Base-by-base conservation (phyloP, 2,329 filamentous ascomycete species). In the Alternaria metachromatica region DNA sequence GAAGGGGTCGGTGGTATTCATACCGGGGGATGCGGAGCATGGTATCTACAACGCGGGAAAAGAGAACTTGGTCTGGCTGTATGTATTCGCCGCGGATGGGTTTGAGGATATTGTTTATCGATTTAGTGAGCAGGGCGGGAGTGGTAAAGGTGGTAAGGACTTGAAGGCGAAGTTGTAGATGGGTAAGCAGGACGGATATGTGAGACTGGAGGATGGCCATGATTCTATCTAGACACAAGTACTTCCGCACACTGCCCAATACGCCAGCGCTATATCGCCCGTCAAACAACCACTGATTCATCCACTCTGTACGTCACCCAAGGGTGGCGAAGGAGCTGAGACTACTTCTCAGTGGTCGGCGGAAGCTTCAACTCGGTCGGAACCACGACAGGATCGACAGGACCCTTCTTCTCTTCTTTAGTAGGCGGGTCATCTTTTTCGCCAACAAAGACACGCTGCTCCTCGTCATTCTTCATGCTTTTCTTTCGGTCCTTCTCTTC, bases 11-110 rank as follows among this genome's bases (percentile, higher is more conserved):
- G 75, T 78, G 8, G 73, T 83, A 2, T 84, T 78, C 62, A 81
- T 84, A 33, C 82, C 82, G 0, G 79, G 80, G 0, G 71, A 83
- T 74, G 79, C 81, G 3, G 79, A 83, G 68, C 82, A 84, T 72
- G 80, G 78, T 3, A 75, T 83, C 55, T 64, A 68, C 63, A 70
- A 68, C 53, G 43, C 33, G 3, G 65, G 64, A 6, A 68, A 68
- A 0, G 75, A 73, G 28, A 71, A 76, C 6, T 62, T 83, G 55
- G 71, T 65, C 55, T 83, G 80, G 80, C 72, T 83, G 57, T 84
- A 83, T 73, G 77, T 78, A 4, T 82, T 83, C 68, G 73, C 81
- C 0, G 75, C 71, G n/a, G 73, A 73, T 20, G 65, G 62, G 5
- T 83, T 83, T 70, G 75, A 63, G 53, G 75, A 83, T 65, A 71